Conservation (phyloP, 495 filamentous ascomycete species). For the Aeminium ludgeri region DNA sequence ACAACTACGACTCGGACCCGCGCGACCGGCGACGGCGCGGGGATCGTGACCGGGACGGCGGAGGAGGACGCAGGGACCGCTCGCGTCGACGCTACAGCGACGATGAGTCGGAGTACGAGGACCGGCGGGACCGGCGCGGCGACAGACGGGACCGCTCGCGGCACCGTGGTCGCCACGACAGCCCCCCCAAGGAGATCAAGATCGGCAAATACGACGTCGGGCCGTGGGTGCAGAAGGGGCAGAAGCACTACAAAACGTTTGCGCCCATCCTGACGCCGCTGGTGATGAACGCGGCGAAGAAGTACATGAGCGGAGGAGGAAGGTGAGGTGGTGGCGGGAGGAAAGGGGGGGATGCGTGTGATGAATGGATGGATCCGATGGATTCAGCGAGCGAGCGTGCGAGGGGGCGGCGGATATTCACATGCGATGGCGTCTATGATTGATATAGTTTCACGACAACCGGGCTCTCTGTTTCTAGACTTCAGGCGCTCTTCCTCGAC, state of each 20-base stretch:
- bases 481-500: no score
- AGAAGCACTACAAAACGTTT: constrained; percentile 14
- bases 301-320: constrained; percentile 10
- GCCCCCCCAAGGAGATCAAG: constrained; percentile 12
- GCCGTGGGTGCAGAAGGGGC: constrained; percentile 7
- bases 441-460: no score
- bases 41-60: constrained; percentile 5
- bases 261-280: constrained; percentile 12
- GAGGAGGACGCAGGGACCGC: constrained; percentile 1
- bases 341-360: background rate
- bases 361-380: no score
- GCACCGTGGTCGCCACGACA: background rate
- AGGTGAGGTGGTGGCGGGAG: background rate
- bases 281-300: constrained; percentile 12
- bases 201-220: constrained; percentile 14
- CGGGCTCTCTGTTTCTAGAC: no score
- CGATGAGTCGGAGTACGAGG: constrained; percentile 10
- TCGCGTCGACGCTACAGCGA: constrained; percentile 6
- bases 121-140: constrained; percentile 6
- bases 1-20: constrained; percentile 4
- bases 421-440: no score
- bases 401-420: no score
- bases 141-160: background rate
- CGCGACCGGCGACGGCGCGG: background rate
- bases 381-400: no score